Base-by-base conservation (phyloP, 2,329 filamentous ascomycete genomes). In the Dactylellina drechsleri region DNA sequence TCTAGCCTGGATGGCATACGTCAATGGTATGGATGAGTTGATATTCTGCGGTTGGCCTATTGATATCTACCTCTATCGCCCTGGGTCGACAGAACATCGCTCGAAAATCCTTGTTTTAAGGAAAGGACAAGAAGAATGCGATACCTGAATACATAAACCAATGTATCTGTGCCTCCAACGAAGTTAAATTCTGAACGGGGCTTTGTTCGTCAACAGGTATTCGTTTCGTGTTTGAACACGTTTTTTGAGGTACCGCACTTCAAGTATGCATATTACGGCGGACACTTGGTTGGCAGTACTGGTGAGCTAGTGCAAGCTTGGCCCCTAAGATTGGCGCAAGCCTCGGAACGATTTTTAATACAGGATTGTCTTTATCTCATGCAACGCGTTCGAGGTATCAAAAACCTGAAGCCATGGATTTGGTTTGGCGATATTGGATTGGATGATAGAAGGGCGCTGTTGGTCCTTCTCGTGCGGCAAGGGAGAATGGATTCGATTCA, bases 201-300 rank as follows among this genome's bases (percentile, higher is more conserved):
- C 62, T 74, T 66, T 67, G 62, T 62, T 67, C 67, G 54, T 60
- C 65, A 7, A 10, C 5, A 36, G 31, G 31, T 65, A 72, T 74
- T 74, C 70, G 70, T 74, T 74, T 74, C 70, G 70, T 58, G 62
- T 74, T 66, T 36, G 57, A 67, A 74, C 68, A 74, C 68, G 68
- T 74, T 66, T 73, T 66, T 57, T 43, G 31, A 36, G 31, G 31
- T 36, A 36, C 31, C 31, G 65, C 59, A 54, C 56, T 23, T 23
- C 47, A 43, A 60, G 41, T 43, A 16, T 26, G 5, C 18, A 23
- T 18, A 43, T 2, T n/a, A n/a, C n/a, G n/a, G n/a, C n/a, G n/a
- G n/a, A n/a, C n/a, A 5, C 6, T 20, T 20, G 26, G 26, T 4
- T n/a, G 20, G 23, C 15, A 36, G 31, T 36, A 23, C 57, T 49